Conservation (phyloP, 495 filamentous ascomycete species). For the Podospora pseudocomata region DNA sequence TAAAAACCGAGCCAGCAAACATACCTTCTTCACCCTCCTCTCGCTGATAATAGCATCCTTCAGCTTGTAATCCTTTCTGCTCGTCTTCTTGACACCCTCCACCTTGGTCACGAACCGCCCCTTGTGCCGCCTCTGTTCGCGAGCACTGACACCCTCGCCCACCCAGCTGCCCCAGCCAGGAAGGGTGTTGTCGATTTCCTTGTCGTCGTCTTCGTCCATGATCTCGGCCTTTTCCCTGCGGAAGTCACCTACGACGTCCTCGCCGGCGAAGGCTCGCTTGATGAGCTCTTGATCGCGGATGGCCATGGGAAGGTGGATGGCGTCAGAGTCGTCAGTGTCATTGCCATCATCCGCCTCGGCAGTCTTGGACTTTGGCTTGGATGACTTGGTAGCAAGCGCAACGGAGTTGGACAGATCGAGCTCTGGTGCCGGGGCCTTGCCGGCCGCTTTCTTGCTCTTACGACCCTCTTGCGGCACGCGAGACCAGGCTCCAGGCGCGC, state of each 20-base stretch:
- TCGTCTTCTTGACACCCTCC: slow-evolving; percentile 72
- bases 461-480: slow-evolving; percentile 25
- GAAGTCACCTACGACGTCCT: slow-evolving; percentile 83
- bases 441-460: slow-evolving; percentile 31
- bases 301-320: slow-evolving; percentile 56
- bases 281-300: slow-evolving; percentile 78
- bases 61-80: slow-evolving; percentile 75
- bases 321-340: slow-evolving; percentile 55
- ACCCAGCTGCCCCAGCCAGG: slow-evolving; percentile 90
- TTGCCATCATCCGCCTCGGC: slow-evolving; percentile 21
- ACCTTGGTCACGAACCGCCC: slow-evolving; percentile 62
- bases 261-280: slow-evolving; percentile 80
- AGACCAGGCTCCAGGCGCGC: slow-evolving; percentile 38
- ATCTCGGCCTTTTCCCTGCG: slow-evolving; percentile 71
- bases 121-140: slow-evolving; percentile 57
- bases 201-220: slow-evolving; percentile 75
- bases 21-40: slow-evolving; percentile 85
- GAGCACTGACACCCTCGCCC: slow-evolving; percentile 68
- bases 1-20: slow-evolving; percentile 16
- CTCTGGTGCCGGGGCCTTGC: slow-evolving; percentile 28
- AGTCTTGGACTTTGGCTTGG: slow-evolving; percentile 17
- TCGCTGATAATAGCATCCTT: slow-evolving; percentile 88
- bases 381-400: slow-evolving; percentile 27
- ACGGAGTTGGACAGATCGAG: slow-evolving; percentile 41
- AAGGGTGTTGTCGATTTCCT: slow-evolving; percentile 77